These are phyloP conservation scores for Claviceps sp. DNA, from an alignment of 2,329 filamentous ascomycete genomes.

Conservation along the genomic window DNA sequence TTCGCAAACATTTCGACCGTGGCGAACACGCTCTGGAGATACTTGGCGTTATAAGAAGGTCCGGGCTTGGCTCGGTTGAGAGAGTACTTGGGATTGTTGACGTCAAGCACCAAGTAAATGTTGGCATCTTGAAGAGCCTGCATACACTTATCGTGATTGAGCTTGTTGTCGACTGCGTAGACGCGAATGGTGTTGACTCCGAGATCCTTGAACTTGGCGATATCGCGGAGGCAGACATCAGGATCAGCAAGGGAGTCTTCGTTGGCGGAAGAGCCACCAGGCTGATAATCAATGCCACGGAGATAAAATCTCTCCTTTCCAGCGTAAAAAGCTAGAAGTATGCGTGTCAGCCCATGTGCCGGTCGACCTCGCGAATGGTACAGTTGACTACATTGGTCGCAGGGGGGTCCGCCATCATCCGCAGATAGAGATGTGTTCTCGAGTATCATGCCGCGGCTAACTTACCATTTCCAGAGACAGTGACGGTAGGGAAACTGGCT, in stretches of 20 bases:
- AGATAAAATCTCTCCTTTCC: constrained; percentile 43
- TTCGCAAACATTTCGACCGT: constrained; percentile 73
- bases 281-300: constrained; percentile 49
- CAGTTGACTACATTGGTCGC: neutral
- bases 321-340: constrained; percentile 37
- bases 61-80: constrained; percentile 69
- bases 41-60: constrained; percentile 72
- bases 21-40: constrained; percentile 74
- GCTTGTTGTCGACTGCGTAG: constrained; percentile 82
- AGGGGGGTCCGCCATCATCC: neutral
- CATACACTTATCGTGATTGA: constrained; percentile 79
- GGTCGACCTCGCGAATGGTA: neutral
- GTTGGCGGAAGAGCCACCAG: constrained; percentile 41
- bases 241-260: constrained; percentile 66
- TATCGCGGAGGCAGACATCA: constrained; percentile 61
- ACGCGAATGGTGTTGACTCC: constrained; percentile 87
- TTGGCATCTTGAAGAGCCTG: constrained; percentile 62
- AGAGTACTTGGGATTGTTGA: constrained; percentile 82
- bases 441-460: too few relatives aligned
- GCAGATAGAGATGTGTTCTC: neutral
- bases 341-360: neutral
- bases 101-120: constrained; percentile 85
- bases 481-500: constrained; percentile 34
- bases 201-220: constrained; percentile 68
- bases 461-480: constrained; percentile 44